Evolutionary conservation across 768 basidiomycete species (phyloP).

Genomic region (Cyathus striatus): DNA sequence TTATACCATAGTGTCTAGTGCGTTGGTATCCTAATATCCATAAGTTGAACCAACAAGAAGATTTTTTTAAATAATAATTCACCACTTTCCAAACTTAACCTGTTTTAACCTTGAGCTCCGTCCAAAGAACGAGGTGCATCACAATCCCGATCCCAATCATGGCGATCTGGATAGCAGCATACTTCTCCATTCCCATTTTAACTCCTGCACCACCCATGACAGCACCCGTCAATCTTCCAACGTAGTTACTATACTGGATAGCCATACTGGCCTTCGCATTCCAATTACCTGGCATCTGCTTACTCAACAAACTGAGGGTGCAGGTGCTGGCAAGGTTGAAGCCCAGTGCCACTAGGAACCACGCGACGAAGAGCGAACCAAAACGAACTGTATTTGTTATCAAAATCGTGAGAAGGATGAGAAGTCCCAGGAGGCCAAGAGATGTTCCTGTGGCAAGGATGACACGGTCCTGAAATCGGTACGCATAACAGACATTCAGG

Average conservation of each 20-base stretch:
- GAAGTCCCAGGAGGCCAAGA: constrained; percentile 47
- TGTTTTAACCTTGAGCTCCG: constrained; percentile 57
- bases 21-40: too few species aligned
- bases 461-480: constrained; percentile 54
- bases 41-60: too few species aligned
- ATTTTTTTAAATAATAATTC: too few species aligned
- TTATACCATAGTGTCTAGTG: too few species aligned
- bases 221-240: constrained; percentile 60
- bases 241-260: constrained; percentile 68
- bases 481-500: constrained; percentile 50
- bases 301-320: constrained; percentile 61
- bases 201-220: constrained; percentile 65
- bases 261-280: constrained; percentile 49
- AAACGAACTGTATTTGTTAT: constrained; percentile 34
- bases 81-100: constrained; percentile 32
- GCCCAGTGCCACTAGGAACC: constrained; percentile 63
- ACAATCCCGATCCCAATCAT: constrained; percentile 53
- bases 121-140: constrained; percentile 55
- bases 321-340: constrained; percentile 70
- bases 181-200: constrained; percentile 55
- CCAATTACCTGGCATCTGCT: constrained; percentile 62
- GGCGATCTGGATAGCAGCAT: constrained; percentile 55
- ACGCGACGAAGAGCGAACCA: constrained; percentile 40
- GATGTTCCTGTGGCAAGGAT: constrained; percentile 48
- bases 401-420: constrained; percentile 46